Evolutionary conservation across 2,329 filamentous ascomycete species (phyloP), one percentile per base, ranked within the genome.

Genomic region (Metarhizium robertsii): DNA sequence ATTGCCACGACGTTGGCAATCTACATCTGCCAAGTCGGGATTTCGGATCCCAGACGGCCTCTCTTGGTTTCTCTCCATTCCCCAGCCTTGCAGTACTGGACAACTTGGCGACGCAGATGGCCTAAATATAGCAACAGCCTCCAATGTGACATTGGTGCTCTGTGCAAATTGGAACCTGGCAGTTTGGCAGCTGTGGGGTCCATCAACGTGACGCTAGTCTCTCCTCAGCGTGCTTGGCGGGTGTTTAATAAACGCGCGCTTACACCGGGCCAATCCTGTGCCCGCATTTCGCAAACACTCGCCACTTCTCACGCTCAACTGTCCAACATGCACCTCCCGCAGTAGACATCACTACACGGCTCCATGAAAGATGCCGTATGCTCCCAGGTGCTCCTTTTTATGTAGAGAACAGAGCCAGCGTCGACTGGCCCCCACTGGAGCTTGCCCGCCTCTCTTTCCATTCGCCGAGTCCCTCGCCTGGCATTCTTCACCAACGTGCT

Each of bases 201-300:
- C 38, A 16, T 11, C 38, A 40, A 11, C 32, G 25, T 34, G 32
- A 34, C 32, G 6, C 32, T 34, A 34, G 32, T 34, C 32, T 34
- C 8, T 34, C 4, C 7, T 34, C 32, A 20, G 20, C 20, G 20
- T 20, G 20, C 20, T 20, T 20, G 20, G 20, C 20, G 38, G 38
- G 16, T 6, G 42, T 8, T 29, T 4, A n/a, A 40, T 51, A 55
- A 38, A 55, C 54, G 54, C 54, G 54, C 54, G 54, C 54, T 43
- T 56, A 40, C 38, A 46, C 7, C 10, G 13, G 36, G 48, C 55
- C 55, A 57, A 54, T 52, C 52, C 43, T 5, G 52, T 42, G 46
- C 4, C 47, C 32, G 32, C 40, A 16, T 48, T 10, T 2, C 10
- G 11, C 54, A 47, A 54, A 54, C 53, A 50, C 47, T 54, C 47